These are phyloP conservation scores for Spergularia azorica DNA, from an alignment of 179 eudicot genomes.

Conservation along the genomic window DNA sequence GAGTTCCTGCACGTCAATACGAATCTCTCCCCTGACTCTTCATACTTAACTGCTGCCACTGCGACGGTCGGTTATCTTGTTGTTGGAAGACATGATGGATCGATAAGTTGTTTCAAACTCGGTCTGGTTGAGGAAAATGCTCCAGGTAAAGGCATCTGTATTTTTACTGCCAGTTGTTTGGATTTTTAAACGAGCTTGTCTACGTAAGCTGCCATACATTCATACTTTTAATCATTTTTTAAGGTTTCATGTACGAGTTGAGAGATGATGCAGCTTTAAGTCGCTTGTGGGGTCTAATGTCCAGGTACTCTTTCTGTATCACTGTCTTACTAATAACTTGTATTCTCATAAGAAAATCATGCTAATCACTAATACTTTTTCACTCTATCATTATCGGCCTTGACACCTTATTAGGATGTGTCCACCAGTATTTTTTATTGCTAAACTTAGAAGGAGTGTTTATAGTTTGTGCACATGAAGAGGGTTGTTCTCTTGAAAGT, in stretches of 20 bases:
- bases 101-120: conserved; percentile 65
- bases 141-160: conserved; percentile 52
- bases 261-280: conserved; percentile 88
- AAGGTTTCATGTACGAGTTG: conserved; percentile 73
- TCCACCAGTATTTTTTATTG: not conserved
- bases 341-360: not conserved
- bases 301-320: conserved; percentile 55
- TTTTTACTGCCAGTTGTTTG: not conserved
- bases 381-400: not conserved
- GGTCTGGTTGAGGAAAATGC: conserved; percentile 64
- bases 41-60: conserved; percentile 60
- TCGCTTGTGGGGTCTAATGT: conserved; percentile 89
- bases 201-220: not conserved
- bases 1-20: conserved; percentile 61
- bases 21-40: conserved; percentile 46
- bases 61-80: conserved; percentile 70
- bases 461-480: not conserved
- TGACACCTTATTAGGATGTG: not conserved
- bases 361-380: not conserved
- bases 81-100: conserved; percentile 87
- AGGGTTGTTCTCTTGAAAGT: not conserved
- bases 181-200: not conserved
- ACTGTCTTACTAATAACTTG: conserved; percentile 4
- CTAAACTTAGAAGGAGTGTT: not conserved
- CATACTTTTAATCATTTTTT: conserved; percentile 2